These are phyloP conservation scores for Mycena capillaripes DNA, from an alignment of 768 basidiomycete genomes.

Conservation along the genomic window DNA sequence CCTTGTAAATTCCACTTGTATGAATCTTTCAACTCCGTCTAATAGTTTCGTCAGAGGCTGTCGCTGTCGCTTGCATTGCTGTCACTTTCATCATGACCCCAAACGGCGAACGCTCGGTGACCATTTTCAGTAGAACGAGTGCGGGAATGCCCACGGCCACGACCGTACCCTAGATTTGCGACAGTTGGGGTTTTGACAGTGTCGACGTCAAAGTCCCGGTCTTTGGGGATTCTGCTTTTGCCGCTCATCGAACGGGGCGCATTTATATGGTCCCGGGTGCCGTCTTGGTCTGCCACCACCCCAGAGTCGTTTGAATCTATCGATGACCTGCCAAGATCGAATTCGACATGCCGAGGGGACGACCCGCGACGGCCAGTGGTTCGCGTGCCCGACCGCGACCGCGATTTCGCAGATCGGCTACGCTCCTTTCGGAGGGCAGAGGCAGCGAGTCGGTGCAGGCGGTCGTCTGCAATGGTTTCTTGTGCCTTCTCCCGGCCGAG, in stretches of 20 bases:
- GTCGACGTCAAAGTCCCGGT: conserved; percentile 70
- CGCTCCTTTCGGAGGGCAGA: conserved; percentile 48
- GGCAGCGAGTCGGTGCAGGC: conserved; percentile 47
- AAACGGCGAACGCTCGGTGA: conserved; percentile 83
- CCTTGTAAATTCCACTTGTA: neutral
- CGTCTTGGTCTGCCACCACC: conserved; percentile 49
- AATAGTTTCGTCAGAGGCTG: conserved; percentile 2
- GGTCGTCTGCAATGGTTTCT: conserved; percentile 45
- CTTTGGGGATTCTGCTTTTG: conserved; percentile 71
- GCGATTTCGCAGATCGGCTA: conserved; percentile 56
- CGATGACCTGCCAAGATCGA: conserved; percentile 52
- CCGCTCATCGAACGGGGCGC: conserved; percentile 53
- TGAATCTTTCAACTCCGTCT: neutral
- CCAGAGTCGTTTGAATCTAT: conserved; percentile 46
- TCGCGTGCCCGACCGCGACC: conserved; percentile 68
- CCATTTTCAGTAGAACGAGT: conserved; percentile 56
- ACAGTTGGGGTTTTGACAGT: conserved; percentile 74
- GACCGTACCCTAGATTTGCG: conserved; percentile 47
- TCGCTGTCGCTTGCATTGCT: conserved; percentile 86
- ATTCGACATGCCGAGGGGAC: conserved; percentile 68
- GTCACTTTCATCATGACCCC: conserved; percentile 92
- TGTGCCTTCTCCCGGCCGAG: conserved; percentile 46
- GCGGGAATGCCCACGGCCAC: conserved; percentile 50
- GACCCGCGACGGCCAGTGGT: conserved; percentile 70
- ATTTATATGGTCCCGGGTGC: conserved; percentile 68